A percentile compares a stretch with the other conserved stretches of the same genome.
phyloP scores from a whole-genome alignment of 768 basidiomycete species.

The Leccinellum albellum region DNA sequence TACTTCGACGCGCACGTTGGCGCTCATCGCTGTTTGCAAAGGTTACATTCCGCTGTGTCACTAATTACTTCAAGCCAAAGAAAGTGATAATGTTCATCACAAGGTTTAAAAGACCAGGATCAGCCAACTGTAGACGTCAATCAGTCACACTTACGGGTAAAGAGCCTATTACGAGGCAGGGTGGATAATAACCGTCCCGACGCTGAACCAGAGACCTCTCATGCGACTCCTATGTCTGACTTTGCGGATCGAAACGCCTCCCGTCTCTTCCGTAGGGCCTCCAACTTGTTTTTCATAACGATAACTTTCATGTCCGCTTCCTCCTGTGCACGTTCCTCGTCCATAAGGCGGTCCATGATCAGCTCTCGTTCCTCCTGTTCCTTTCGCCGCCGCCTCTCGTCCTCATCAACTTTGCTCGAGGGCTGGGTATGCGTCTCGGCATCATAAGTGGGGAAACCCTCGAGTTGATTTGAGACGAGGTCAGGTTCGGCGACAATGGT shows the following conservation, averaged over 20 bases:
- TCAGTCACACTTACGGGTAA: not conserved
- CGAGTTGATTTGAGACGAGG: constrained; percentile 38
- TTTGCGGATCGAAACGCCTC: constrained; percentile 21
- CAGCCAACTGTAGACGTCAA: not conserved
- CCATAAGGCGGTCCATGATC: constrained; percentile 82
- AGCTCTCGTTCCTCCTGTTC: constrained; percentile 75
- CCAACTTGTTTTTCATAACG: constrained; percentile 59
- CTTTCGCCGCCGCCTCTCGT: constrained; percentile 44
- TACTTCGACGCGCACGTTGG: not conserved
- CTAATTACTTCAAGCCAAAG: not conserved
- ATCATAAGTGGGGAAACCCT: constrained; percentile 46
- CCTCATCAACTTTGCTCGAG: constrained; percentile 25
- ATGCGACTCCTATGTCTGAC: not conserved
- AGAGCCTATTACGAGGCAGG: not conserved
- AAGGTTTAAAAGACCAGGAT: too few relatives aligned
- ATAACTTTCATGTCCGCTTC: not conserved
- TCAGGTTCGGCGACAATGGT: constrained; percentile 41
- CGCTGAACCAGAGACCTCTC: not conserved
- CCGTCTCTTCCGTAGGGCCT: constrained; percentile 49
- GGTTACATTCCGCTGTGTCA: not conserved
- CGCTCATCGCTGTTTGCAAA: not conserved
- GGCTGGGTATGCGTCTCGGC: constrained; percentile 19
- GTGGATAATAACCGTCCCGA: not conserved
- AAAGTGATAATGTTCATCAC: not conserved
- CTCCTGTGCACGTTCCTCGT: constrained; percentile 75